Base-by-base conservation (phyloP, 2,329 filamentous ascomycete species). In the Magnaporthiopsis rhizophila region DNA sequence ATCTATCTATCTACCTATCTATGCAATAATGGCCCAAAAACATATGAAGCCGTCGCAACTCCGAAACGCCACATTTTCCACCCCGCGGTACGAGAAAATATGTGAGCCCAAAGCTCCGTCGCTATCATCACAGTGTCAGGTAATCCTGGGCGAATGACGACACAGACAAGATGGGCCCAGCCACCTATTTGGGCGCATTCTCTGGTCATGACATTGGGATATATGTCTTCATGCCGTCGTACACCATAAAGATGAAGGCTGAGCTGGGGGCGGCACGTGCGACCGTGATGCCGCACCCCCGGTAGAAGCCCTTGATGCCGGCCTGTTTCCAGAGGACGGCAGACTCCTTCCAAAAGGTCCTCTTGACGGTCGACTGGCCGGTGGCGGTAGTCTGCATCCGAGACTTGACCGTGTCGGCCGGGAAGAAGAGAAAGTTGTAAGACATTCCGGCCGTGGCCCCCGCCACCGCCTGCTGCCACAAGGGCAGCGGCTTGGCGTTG, bases 351-450 rank as follows among this genome's bases (percentile, higher is more conserved):
- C 82, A 84, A 72, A 99, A 98, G 0, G 86, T 88, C 58, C 83
- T 84, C 63, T 83, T 83, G 64, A 78, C 77, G 2, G 79, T 79
- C 28, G 80, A 61, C 11, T 81, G 79, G 38, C 83, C 84, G 58
- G 91, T 80, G 6, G 92, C 89, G 63, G 89, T 84, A 0, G 95
- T 99, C 78, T 99, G 95, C 88, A 99, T 97, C 61, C 94, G 87
- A 24, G 91, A 96, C 79, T 99, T 99, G 80, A 99, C 89, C 0
- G 95, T 99, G 74, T 99, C 95, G 62, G 95, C 95, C 0, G 95
- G 95, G 74, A 95, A 99, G 81, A 98, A 97, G 28, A 96, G 79
- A 74, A 98, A 98, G 75, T 99, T 99, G 79, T 99, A 99, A 50
- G 87, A 88, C 79, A 97, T 90, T 63, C 95, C 95, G 3, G 94